Evolutionary conservation across 495 filamentous ascomycete species (phyloP).

Genomic region (Neurospora tetraspora): DNA sequence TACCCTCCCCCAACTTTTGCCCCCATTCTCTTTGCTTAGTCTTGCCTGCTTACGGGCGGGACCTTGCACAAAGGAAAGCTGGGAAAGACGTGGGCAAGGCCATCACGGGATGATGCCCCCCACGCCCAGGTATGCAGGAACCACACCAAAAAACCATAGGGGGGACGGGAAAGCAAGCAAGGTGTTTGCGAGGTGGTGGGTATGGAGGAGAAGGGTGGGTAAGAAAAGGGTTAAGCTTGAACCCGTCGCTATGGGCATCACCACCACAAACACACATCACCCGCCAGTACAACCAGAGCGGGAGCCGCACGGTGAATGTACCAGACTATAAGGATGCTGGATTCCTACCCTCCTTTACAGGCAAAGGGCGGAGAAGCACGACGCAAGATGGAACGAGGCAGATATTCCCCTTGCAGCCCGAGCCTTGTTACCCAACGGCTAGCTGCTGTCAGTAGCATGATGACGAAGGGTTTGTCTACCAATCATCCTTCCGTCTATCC

Average conservation of each 20-base stretch:
- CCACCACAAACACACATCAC: neutral
- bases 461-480: neutral
- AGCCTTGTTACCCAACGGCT: neutral
- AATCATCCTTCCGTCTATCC: neutral
- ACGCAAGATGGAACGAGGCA: neutral
- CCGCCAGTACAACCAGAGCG: neutral
- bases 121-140: neutral
- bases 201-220: neutral
- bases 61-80: neutral
- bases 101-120: neutral
- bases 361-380: neutral
- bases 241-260: neutral
- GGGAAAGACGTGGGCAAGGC: neutral
- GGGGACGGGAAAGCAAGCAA: neutral
- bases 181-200: neutral
- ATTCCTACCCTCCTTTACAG: neutral
- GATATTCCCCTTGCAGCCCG: neutral
- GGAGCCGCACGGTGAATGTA: neutral
- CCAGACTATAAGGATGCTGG: neutral
- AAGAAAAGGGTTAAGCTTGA: neutral
- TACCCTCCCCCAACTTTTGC: neutral
- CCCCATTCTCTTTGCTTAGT: neutral
- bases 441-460: neutral
- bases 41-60: neutral
- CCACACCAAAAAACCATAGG: neutral